Percentiles rank a stretch among this genome's conserved stretches.
phyloP scores from a whole-genome alignment of 2,329 filamentous ascomycete species.

The Triangularia setosa region DNA sequence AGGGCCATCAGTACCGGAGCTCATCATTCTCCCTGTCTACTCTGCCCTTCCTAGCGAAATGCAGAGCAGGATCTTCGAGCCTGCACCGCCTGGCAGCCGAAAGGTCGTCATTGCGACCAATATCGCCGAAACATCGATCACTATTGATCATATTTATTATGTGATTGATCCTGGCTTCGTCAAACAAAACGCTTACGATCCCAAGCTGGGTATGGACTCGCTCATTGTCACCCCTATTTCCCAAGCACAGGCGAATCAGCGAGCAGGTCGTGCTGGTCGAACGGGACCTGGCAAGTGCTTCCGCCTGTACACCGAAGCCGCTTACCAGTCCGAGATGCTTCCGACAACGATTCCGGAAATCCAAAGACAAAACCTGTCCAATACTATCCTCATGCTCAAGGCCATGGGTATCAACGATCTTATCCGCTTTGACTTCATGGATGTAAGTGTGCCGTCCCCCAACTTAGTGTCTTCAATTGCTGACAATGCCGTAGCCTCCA shows the following conservation, averaged over 20 bases:
- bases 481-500: constrained; percentile 52
- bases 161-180: constrained; percentile 97
- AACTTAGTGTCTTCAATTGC: neutral
- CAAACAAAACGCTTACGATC: constrained; percentile 95
- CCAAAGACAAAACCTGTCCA: constrained; percentile 85
- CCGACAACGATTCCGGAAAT: constrained; percentile 96
- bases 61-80: constrained; percentile 92
- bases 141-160: constrained; percentile 96
- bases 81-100: constrained; percentile 75
- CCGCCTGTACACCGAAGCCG: constrained; percentile 89
- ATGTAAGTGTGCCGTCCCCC: constrained; percentile 36
- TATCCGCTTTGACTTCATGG: constrained; percentile 98
- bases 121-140: constrained; percentile 96
- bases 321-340: constrained; percentile 94
- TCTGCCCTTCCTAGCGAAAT: constrained; percentile 89
- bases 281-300: constrained; percentile 97
- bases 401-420: constrained; percentile 99
- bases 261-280: constrained; percentile 86
- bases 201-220: constrained; percentile 96
- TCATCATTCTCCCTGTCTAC: constrained; percentile 94
- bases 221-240: constrained; percentile 94
- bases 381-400: constrained; percentile 95
- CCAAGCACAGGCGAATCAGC: constrained; percentile 92
- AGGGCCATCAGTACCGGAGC: constrained; percentile 82
- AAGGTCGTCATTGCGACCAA: constrained; percentile 99